phyloP scores from a whole-genome alignment of 2,329 filamentous ascomycete genomes.

The Cryphonectria naterciae region DNA sequence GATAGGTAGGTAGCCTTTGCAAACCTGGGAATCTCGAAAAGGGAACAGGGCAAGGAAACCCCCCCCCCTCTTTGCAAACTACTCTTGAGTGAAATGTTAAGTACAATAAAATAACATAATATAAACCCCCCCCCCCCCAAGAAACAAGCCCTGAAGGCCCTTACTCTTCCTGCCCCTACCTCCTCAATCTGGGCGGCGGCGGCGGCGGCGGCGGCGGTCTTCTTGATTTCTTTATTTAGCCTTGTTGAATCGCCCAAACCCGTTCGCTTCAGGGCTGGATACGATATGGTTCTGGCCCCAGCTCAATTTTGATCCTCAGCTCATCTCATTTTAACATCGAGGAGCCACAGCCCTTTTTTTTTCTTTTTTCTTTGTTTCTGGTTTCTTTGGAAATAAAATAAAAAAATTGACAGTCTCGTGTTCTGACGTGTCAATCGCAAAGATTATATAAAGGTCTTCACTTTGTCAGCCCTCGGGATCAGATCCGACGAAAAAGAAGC shows the following conservation, averaged over 20 bases:
- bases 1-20: too few relatives aligned
- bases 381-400: not conserved
- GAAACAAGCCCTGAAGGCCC: not conserved
- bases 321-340: constrained; percentile 7
- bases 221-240: not conserved
- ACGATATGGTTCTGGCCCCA: constrained; percentile 5
- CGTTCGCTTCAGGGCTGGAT: constrained; percentile 19
- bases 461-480: not conserved
- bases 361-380: not conserved
- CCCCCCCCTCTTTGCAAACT: not conserved
- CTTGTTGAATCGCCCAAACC: constrained; percentile 10
- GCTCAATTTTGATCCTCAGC: constrained; percentile 21
- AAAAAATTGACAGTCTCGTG: not conserved
- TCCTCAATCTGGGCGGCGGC: too few relatives aligned
- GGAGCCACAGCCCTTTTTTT: not conserved
- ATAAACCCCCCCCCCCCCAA: too few relatives aligned
- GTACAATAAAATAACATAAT: too few relatives aligned
- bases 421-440: not conserved
- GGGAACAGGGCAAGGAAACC: not conserved
- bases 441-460: not conserved
- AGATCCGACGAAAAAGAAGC: not conserved
- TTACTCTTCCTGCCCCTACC: not conserved
- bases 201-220: too few relatives aligned
- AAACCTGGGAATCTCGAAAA: too few relatives aligned
- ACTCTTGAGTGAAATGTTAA: too few relatives aligned